Conservation (phyloP, 306 rosid species). For the Trifolium dubium region DNA sequence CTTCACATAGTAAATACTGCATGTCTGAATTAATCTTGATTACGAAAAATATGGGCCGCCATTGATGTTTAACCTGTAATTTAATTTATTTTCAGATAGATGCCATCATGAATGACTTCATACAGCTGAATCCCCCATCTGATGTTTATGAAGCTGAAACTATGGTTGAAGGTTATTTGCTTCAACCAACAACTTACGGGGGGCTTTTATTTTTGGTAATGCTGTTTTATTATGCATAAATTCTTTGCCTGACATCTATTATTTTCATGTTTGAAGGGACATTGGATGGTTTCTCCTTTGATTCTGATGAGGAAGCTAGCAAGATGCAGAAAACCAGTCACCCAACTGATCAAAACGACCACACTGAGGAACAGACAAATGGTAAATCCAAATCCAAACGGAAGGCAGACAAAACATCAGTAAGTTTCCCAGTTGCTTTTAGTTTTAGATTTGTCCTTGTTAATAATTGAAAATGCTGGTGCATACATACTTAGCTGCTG, state of each 20-base stretch:
- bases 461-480: conserved; percentile 30
- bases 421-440: conserved; percentile 49
- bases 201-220: conserved; percentile 33
- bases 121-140: conserved; percentile 84
- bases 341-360: conserved; percentile 62
- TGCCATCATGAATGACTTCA: conserved; percentile 92
- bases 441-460: conserved; percentile 25
- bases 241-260: conserved; percentile 33
- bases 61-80: conserved; percentile 17
- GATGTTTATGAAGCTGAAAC: conserved; percentile 91
- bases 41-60: conserved; percentile 5
- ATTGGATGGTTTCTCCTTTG: conserved; percentile 88
- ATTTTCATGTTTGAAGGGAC: conserved; percentile 70
- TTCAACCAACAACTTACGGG: conserved; percentile 24
- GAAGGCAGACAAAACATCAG: conserved; percentile 73
- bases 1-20: not conserved
- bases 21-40: not conserved
- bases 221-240: conserved; percentile 8
- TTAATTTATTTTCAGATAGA: conserved; percentile 75
- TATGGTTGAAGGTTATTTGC: conserved; percentile 88
- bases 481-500: conserved; percentile 33
- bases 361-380: conserved; percentile 57
- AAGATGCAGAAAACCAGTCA: conserved; percentile 64
- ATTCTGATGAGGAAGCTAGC: conserved; percentile 87
- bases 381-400: conserved; percentile 57